Evolutionary conservation across 192 early-diverging fungal species (phyloP).

Genomic region (Coemansia sp.): DNA sequence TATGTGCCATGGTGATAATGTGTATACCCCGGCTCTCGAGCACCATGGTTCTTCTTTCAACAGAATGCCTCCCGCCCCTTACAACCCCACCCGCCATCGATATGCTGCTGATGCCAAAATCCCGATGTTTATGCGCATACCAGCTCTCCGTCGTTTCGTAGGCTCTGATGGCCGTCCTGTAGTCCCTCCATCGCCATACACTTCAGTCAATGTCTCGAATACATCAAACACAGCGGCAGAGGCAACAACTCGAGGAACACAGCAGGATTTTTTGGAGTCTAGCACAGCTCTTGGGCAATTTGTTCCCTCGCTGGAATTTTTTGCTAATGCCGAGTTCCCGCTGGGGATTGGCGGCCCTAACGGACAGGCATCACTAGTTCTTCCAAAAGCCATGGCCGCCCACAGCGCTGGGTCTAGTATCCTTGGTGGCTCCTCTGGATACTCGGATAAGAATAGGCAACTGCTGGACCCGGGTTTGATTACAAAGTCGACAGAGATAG

Average conservation of each 20-base stretch:
- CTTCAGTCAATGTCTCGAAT: slow-evolving; percentile 23
- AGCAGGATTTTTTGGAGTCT: not conserved
- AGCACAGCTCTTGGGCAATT: slow-evolving; percentile 33
- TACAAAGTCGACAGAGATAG: not conserved
- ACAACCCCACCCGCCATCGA: not conserved
- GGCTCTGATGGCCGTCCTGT: slow-evolving; percentile 30
- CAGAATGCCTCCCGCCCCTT: not conserved
- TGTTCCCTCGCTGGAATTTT: slow-evolving; percentile 52
- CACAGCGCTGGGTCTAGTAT: not conserved
- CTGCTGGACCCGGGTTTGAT: not conserved
- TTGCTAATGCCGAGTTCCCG: slow-evolving; percentile 52
- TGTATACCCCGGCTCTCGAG: not conserved
- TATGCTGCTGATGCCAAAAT: not conserved
- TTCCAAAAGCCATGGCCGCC: slow-evolving; percentile 19
- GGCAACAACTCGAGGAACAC: not conserved
- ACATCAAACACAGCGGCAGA: not conserved
- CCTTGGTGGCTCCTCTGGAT: not conserved
- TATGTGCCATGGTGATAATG: not conserved
- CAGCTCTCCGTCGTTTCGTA: slow-evolving; percentile 6
- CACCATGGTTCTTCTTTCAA: not conserved
- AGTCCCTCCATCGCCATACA: slow-evolving; percentile 46
- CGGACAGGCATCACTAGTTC: slow-evolving; percentile 34
- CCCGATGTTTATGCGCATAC: slow-evolving; percentile 9
- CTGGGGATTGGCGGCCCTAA: slow-evolving; percentile 49
- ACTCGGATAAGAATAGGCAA: not conserved